Percentiles rank a stretch among this genome's conserved stretches.
phyloP scores from a whole-genome alignment of 2,329 filamentous ascomycete genomes.

The Leptographium lundbergii region DNA sequence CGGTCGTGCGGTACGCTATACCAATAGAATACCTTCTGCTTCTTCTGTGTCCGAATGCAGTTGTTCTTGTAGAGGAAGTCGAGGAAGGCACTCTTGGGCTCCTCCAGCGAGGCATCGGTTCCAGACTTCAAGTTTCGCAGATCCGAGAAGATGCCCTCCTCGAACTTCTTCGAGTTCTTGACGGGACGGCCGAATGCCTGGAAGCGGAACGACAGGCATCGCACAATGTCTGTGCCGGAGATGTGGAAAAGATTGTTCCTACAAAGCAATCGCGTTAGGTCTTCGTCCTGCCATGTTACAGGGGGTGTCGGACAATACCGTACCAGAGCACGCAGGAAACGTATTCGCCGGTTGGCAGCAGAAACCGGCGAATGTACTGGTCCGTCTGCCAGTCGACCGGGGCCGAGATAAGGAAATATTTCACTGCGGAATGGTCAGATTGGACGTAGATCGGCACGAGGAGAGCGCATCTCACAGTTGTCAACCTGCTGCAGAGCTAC shows the following conservation, averaged over 20 bases:
- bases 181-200: constrained; percentile 96
- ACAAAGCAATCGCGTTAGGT: too few species aligned
- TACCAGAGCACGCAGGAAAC: constrained; percentile 88
- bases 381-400: constrained; percentile 96
- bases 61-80: constrained; percentile 99
- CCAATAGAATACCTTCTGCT: constrained; percentile 99
- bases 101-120: constrained; percentile 93
- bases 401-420: constrained; percentile 98
- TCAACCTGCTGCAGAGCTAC: constrained; percentile 97
- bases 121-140: constrained; percentile 96
- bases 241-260: constrained; percentile 98
- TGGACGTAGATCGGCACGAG: background rate
- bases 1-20: constrained; percentile 98
- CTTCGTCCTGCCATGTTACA: background rate
- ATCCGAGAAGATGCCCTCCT: constrained; percentile 98
- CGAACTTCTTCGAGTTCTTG: constrained; percentile 99
- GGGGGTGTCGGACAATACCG: background rate
- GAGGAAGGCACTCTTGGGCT: constrained; percentile 95
- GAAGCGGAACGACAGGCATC: constrained; percentile 95
- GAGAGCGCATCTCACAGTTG: constrained; percentile 54
- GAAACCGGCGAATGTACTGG: constrained; percentile 90
- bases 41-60: constrained; percentile 99
- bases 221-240: constrained; percentile 95
- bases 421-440: constrained; percentile 47
- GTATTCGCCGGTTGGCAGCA: constrained; percentile 95